phyloP scores from a whole-genome alignment of 2,329 filamentous ascomycete species.

The Alternaria hordeiaustralica region DNA sequence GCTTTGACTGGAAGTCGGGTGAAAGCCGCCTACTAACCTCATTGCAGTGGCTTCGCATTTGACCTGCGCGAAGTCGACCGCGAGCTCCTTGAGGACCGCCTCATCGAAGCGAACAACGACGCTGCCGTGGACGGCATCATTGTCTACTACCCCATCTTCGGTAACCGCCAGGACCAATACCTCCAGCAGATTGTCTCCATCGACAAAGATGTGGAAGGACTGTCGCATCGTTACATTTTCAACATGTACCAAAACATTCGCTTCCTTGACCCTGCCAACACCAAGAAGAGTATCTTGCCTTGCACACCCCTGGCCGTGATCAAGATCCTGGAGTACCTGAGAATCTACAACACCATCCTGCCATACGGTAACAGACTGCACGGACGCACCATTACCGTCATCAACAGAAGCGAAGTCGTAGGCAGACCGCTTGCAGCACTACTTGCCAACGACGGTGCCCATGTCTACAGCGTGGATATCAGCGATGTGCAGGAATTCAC shows the following conservation, averaged over 20 bases:
- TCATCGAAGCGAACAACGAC: constrained; percentile 85
- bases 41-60: constrained; percentile 83
- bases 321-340: constrained; percentile 94
- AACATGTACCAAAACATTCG: constrained; percentile 99
- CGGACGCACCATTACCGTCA: constrained; percentile 92
- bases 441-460: constrained; percentile 93
- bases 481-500: constrained; percentile 92
- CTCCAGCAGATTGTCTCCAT: constrained; percentile 93
- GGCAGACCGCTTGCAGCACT: constrained; percentile 90
- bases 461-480: constrained; percentile 93
- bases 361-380: constrained; percentile 92
- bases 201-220: constrained; percentile 92
- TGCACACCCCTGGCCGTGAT: constrained; percentile 96
- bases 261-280: constrained; percentile 82
- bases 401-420: constrained; percentile 96
- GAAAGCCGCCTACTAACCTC: constrained; percentile 1
- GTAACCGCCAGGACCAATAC: constrained; percentile 88
- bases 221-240: constrained; percentile 92
- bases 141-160: constrained; percentile 98
- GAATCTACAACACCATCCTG: constrained; percentile 95
- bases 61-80: constrained; percentile 83
- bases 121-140: constrained; percentile 83
- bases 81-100: constrained; percentile 86
- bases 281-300: constrained; percentile 88
- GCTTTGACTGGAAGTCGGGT: background rate